A percentile compares a stretch with the other conserved stretches of the same genome.
Evolutionary conservation across 331 rosid species (phyloP).

Genomic region (Saraca asoca): DNA sequence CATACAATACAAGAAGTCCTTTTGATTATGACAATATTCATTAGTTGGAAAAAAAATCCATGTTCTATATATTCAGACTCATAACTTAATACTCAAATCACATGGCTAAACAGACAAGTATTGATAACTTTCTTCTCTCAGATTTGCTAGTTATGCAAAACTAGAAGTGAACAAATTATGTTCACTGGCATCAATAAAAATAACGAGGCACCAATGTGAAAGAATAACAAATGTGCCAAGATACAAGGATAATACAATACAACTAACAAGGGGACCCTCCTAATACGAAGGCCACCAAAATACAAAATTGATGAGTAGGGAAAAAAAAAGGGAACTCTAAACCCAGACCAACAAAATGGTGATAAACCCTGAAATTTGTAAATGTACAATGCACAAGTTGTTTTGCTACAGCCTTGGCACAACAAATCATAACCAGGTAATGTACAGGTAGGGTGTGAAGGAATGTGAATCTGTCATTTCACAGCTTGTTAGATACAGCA

Average conservation of each 20-base stretch:
- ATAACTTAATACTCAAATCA: too few relatives aligned
- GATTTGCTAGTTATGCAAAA: slow-evolving; percentile 11
- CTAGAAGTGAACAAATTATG: slow-evolving; percentile 25
- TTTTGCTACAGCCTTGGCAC: slow-evolving; percentile 36
- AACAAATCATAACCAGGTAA: slow-evolving; percentile 37
- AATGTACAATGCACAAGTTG: slow-evolving; percentile 51
- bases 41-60: too few relatives aligned
- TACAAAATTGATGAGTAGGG: slow-evolving; percentile 21
- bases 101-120: too few relatives aligned
- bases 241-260: background rate
- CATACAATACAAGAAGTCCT: too few relatives aligned
- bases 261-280: slow-evolving; percentile 40
- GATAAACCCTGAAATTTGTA: slow-evolving; percentile 43
- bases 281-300: slow-evolving; percentile 25
- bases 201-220: slow-evolving; percentile 42
- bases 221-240: slow-evolving; percentile 47
- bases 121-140: background rate
- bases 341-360: slow-evolving; percentile 20
- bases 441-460: slow-evolving; percentile 62
- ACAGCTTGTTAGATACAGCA: slow-evolving; percentile 58
- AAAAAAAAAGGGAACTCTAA: too few relatives aligned
- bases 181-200: slow-evolving; percentile 34
- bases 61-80: too few relatives aligned
- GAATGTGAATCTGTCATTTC: slow-evolving; percentile 41
- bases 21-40: too few relatives aligned